Conservation (phyloP, 1,284 basidiomycete species). For the Meira nashicola region DNA sequence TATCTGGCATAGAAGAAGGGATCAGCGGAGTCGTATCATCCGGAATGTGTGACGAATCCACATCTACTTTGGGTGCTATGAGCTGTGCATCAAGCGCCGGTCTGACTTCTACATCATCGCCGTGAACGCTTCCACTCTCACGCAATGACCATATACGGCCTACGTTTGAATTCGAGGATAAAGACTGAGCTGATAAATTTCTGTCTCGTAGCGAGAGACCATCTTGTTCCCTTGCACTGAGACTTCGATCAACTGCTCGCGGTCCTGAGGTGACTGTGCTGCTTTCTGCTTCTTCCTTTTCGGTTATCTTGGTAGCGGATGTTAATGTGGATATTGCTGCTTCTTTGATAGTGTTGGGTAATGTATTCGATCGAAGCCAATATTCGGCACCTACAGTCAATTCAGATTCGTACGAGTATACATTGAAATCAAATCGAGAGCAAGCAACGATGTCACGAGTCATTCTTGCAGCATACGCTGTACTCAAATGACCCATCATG, state of each 20-base stretch:
- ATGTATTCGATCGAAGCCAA: conserved; percentile 22
- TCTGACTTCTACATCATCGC: background rate
- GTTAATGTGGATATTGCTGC: background rate
- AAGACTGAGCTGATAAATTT: background rate
- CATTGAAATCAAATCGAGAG: conserved; percentile 82
- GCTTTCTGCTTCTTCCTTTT: background rate
- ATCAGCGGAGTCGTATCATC: background rate
- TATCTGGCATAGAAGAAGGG: background rate
- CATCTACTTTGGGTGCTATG: background rate
- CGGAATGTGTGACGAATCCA: background rate
- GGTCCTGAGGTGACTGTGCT: background rate
- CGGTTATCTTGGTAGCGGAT: conserved; percentile 3
- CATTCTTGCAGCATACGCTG: conserved; percentile 82
- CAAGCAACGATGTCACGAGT: conserved; percentile 80
- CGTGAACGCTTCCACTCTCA: background rate
- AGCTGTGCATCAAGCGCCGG: background rate
- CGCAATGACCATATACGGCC: background rate
- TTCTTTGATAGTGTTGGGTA: conserved; percentile 7
- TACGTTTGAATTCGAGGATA: background rate
- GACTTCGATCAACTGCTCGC: conserved; percentile 5
- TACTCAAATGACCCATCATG: conserved; percentile 87
- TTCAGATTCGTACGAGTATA: conserved; percentile 93
- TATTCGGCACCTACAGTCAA: conserved; percentile 67
- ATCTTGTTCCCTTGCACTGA: background rate
- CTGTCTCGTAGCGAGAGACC: conserved; percentile 18